Percentiles rank a stretch among this genome's conserved stretches.
phyloP scores from a whole-genome alignment of 2,329 filamentous ascomycete species.

The Xylaria sp. region DNA sequence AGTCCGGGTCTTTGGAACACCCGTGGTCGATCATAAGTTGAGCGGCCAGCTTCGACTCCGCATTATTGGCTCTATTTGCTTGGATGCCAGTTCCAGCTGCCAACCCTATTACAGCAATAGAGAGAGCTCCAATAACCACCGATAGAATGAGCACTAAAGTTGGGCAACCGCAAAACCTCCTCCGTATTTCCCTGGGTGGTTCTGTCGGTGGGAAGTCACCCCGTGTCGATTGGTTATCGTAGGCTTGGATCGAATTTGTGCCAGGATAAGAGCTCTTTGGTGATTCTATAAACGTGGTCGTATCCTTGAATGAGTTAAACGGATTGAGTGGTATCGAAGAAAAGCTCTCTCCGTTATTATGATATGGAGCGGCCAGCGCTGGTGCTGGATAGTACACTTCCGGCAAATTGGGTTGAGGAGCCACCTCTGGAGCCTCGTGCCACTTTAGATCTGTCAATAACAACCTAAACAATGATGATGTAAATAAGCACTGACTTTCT shows the following conservation, averaged over 20 bases:
- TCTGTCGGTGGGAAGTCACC: conserved; percentile 32
- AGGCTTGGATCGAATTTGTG: conserved; percentile 34
- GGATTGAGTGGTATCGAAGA: conserved; percentile 36
- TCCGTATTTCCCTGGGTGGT: conserved; percentile 29
- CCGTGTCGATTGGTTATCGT: conserved; percentile 38
- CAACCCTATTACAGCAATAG: conserved; percentile 56
- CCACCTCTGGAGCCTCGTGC: conserved; percentile 49
- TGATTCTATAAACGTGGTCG: conserved; percentile 33
- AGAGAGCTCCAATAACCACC: conserved; percentile 53
- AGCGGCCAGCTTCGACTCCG: conserved; percentile 48
- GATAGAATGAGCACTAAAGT: conserved; percentile 55
- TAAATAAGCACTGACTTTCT: conserved; percentile 38
- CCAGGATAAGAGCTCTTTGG: conserved; percentile 28
- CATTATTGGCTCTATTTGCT: conserved; percentile 52
- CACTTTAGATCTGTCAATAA: conserved; percentile 38
- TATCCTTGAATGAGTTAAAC: conserved; percentile 35
- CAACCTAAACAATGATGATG: neutral
- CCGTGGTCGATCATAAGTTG: conserved; percentile 52
- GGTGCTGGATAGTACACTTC: conserved; percentile 48
- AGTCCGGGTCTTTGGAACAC: conserved; percentile 51
- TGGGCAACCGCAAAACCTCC: conserved; percentile 52
- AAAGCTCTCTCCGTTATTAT: conserved; percentile 15
- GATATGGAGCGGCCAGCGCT: conserved; percentile 36
- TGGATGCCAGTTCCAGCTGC: conserved; percentile 58
- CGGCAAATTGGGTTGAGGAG: conserved; percentile 38